Evolutionary conservation across 163 green algal genomes (phyloP), one percentile per base, ranked within the genome.

Genomic region (Scenedesmus sp.): DNA sequence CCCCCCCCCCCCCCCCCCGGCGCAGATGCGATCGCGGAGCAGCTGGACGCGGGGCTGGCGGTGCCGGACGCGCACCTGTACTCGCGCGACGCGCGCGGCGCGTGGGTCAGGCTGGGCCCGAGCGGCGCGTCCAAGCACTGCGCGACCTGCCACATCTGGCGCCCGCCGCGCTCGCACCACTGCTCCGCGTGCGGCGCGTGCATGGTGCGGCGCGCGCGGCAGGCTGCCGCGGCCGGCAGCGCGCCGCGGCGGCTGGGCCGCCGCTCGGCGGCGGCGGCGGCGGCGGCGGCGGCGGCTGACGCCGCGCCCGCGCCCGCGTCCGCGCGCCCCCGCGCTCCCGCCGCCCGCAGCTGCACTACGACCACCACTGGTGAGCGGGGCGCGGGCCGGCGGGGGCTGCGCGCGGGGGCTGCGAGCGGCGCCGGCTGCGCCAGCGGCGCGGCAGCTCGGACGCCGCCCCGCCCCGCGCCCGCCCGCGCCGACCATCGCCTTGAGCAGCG

Each of bases 81-180:
- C 51, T 22, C 28, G 1, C 72, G 60, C 29, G 75, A 84, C 34
- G 24, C 24, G 6, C 63, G 81, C 22, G 86, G 86, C 33, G 72
- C 75, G 17, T 90, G 85, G 85, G 67, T 87, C 54, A 70, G 24
- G 48, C 36, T n/a, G 65, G n/a, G 47, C 45, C 9, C 10, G 24
- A 63, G 57, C 53, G 62, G 53, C 28, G 51, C 31, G 11, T 4
- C 36, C 24, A 81, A 81, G 74, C 75, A 91, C 76, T 93, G 88
- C 80, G 39, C n/a, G 22, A 89, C 79, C 0, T 93, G 88, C 65
- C 70, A 91, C 75, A 88, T 93, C 33, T 93, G 88, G 88, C 53
- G 88, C 6, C 85, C 88, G 24, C 81, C 81, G 14, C 63, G 87
- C 4, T 78, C 77, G 2, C 81, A 87, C 64, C 88, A 93, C 53